Evolutionary conservation across 1,139 yeast species (phyloP).

Genomic region (Yamadazyma diospyri): DNA sequence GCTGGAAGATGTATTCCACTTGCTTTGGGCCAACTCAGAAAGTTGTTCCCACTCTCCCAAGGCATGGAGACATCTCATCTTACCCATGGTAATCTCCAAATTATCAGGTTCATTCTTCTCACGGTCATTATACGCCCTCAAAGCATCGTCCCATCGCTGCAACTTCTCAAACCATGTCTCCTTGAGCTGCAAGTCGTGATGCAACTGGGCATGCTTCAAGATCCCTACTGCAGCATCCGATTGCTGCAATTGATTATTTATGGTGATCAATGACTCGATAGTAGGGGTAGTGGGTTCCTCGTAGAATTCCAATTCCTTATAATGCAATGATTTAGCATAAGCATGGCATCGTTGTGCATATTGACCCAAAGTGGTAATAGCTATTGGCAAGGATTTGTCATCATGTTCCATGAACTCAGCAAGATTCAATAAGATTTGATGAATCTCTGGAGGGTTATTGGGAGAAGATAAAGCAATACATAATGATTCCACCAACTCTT

Average conservation of each 20-base stretch:
- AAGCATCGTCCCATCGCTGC: conserved; percentile 98
- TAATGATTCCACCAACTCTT: conserved; percentile 80
- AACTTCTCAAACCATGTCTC: conserved; percentile 98
- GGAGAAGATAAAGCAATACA: conserved; percentile 87
- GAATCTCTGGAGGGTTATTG: conserved; percentile 92
- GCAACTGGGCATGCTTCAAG: conserved; percentile 90
- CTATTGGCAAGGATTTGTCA: conserved; percentile 88
- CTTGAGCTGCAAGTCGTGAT: conserved; percentile 85
- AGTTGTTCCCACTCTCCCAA: conserved; percentile 97
- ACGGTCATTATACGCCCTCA: conserved; percentile 79
- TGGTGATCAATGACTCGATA: conserved; percentile 85
- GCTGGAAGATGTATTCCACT: conserved; percentile 73
- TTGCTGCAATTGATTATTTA: conserved; percentile 92
- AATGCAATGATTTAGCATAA: conserved; percentile 94
- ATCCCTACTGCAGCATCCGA: conserved; percentile 98
- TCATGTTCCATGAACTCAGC: conserved; percentile 99
- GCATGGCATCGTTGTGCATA: conserved; percentile 97
- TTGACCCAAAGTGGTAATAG: conserved; percentile 82
- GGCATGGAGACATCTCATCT: conserved; percentile 96
- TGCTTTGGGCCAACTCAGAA: conserved; percentile 78
- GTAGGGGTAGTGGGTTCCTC: conserved; percentile 92
- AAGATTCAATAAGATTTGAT: conserved; percentile 80
- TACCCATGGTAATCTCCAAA: conserved; percentile 90
- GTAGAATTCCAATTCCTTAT: conserved; percentile 90
- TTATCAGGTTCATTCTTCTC: conserved; percentile 54